phyloP scores from a whole-genome alignment of 148 eudicot genomes.

The Polygonum maritimum region DNA sequence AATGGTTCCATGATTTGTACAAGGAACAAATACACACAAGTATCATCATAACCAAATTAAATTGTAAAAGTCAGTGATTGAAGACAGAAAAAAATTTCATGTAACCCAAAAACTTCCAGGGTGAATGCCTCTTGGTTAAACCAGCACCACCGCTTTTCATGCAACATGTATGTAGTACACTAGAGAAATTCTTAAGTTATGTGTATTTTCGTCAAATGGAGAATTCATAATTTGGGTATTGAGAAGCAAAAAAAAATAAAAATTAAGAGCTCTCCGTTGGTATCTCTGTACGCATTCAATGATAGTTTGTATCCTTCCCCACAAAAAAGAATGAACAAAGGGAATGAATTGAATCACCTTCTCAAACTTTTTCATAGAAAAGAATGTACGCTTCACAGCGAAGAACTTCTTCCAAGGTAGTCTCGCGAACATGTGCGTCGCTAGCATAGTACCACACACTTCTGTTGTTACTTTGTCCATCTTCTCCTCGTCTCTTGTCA shows the following conservation, averaged over 20 bases:
- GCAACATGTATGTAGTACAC: not conserved
- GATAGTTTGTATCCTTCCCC: not conserved
- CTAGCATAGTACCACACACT: slow-evolving; percentile 71
- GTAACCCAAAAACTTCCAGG: slow-evolving; percentile 5
- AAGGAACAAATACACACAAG: not conserved
- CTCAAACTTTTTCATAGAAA: slow-evolving; percentile 56
- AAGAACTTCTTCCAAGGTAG: slow-evolving; percentile 65
- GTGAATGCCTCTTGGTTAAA: slow-evolving; percentile 4
- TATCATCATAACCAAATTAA: not conserved
- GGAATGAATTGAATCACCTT: not conserved
- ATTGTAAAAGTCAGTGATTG: not conserved
- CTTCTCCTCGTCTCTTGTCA: slow-evolving; percentile 17
- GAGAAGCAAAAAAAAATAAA: not conserved
- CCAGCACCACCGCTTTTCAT: not conserved
- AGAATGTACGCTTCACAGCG: slow-evolving; percentile 72
- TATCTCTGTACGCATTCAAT: not conserved
- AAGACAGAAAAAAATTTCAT: not conserved
- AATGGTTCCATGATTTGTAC: too few relatives aligned
- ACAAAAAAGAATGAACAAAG: not conserved
- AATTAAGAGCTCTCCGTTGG: not conserved
- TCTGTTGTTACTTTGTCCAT: slow-evolving; percentile 12
- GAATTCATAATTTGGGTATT: not conserved
- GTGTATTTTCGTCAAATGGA: slow-evolving; percentile 9
- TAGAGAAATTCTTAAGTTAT: not conserved
- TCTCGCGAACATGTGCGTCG: slow-evolving; percentile 56